A percentile compares a stretch with the other conserved stretches of the same genome.
Evolutionary conservation across 108 stramenopile genomes (phyloP).

Genomic region (Cyclostephanos tholiformis): DNA sequence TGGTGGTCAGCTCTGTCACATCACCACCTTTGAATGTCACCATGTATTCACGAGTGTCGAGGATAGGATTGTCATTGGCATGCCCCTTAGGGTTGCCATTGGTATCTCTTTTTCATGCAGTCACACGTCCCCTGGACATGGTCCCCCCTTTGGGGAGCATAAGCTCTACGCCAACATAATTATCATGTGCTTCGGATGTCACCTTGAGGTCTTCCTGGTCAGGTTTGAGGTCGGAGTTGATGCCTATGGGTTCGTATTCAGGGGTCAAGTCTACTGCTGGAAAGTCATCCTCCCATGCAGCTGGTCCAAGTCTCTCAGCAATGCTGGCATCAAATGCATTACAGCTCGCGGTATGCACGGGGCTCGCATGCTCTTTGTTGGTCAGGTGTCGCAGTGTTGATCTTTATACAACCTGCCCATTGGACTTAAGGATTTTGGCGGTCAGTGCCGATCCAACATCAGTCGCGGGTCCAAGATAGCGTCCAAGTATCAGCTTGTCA

Average conservation of each 20-base stretch:
- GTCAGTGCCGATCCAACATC: slow-evolving; percentile 28
- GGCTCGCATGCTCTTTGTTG: neutral
- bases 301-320: neutral
- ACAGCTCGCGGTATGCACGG: neutral
- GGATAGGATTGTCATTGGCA: slow-evolving; percentile 6
- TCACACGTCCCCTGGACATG: slow-evolving; percentile 25
- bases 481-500: slow-evolving; percentile 9
- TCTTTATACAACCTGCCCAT: slow-evolving; percentile 17
- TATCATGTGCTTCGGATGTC: slow-evolving; percentile 15
- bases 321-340: neutral
- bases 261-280: neutral
- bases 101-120: slow-evolving; percentile 28
- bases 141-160: slow-evolving; percentile 27
- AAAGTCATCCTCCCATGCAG: neutral
- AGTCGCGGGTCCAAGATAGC: slow-evolving; percentile 20
- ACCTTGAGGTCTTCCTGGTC: neutral
- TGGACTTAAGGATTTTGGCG: slow-evolving; percentile 22
- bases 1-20: slow-evolving; percentile 19
- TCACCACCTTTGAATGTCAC: slow-evolving; percentile 34
- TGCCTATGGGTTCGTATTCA: neutral
- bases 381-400: slow-evolving; percentile 6
- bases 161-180: slow-evolving; percentile 34
- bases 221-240: neutral
- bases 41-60: slow-evolving; percentile 30
- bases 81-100: slow-evolving; percentile 45